phyloP scores from a whole-genome alignment of 2,329 filamentous ascomycete species.

The Colletotrichum chrysophilum region DNA sequence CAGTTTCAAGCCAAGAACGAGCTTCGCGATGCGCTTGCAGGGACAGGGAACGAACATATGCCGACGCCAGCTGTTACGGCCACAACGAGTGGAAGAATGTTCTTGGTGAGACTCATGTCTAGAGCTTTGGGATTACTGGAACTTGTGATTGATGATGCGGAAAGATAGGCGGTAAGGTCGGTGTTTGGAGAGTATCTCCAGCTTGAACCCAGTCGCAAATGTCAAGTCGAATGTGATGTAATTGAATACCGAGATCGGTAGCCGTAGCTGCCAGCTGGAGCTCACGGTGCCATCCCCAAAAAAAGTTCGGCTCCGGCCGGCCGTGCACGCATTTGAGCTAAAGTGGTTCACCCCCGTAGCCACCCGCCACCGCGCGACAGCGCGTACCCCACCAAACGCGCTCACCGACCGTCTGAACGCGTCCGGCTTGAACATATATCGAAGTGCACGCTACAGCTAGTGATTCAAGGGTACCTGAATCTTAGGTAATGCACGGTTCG shows the following conservation, averaged over 20 bases:
- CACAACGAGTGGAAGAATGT: slow-evolving; percentile 1
- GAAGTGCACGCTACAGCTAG: background rate
- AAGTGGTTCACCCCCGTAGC: slow-evolving; percentile 6
- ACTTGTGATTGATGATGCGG: background rate
- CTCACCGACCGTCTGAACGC: slow-evolving; percentile 7
- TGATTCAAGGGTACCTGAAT: background rate
- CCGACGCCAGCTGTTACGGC: slow-evolving; percentile 9
- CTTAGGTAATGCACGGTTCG: slow-evolving; percentile 10
- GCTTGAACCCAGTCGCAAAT: background rate
- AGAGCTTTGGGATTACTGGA: background rate
- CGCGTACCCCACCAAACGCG: slow-evolving; percentile 16
- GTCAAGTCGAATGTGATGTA: background rate
- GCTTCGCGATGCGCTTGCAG: background rate
- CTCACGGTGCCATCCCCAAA: background rate
- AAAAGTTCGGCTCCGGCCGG: background rate
- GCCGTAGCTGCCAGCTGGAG: background rate
- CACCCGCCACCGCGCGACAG: background rate
- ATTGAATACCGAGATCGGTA: background rate
- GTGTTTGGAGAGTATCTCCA: background rate
- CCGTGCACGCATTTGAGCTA: background rate
- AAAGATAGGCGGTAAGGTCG: background rate
- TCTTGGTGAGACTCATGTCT: slow-evolving; percentile 6
- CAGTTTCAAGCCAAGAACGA: background rate
- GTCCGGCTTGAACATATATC: background rate
- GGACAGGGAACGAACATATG: background rate